Evolutionary conservation across 768 basidiomycete genomes (phyloP).

Genomic region (Termitomyces sp.): DNA sequence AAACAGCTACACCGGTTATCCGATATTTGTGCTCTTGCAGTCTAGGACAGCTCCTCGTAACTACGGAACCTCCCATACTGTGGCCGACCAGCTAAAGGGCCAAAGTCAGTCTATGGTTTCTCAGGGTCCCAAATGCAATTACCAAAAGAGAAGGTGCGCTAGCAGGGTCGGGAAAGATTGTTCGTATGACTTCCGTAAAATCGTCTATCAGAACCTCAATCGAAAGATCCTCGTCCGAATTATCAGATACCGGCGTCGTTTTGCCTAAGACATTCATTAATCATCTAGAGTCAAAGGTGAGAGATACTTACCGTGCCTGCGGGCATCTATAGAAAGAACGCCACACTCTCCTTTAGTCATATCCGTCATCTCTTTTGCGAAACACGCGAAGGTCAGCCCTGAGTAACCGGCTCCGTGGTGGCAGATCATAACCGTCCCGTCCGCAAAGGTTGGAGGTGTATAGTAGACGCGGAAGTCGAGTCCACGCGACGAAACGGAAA

Average conservation of each 20-base stretch:
- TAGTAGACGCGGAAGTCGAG: constrained; percentile 82
- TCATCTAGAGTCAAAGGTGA: not conserved
- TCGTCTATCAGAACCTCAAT: constrained; percentile 71
- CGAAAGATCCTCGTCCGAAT: constrained; percentile 55
- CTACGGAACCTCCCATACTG: constrained; percentile 94
- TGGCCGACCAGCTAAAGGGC: constrained; percentile 75
- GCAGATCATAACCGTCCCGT: constrained; percentile 75
- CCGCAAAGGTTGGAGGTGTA: constrained; percentile 54
- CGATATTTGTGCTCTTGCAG: constrained; percentile 66
- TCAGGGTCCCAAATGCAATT: constrained; percentile 16
- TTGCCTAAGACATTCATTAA: constrained; percentile 43
- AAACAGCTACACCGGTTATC: constrained; percentile 71
- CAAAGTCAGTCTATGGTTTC: not conserved
- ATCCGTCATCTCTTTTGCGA: constrained; percentile 73
- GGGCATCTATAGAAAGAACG: constrained; percentile 74
- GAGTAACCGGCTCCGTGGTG: constrained; percentile 96
- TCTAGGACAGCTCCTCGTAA: constrained; percentile 61
- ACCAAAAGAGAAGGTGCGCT: constrained; percentile 74
- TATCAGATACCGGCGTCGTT: constrained; percentile 40
- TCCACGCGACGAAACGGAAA: constrained; percentile 53
- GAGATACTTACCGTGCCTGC: constrained; percentile 72
- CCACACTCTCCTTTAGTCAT: constrained; percentile 70
- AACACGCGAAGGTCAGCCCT: constrained; percentile 83
- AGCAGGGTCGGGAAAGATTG: constrained; percentile 61
- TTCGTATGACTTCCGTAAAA: constrained; percentile 61